Conservation (phyloP, 2,329 filamentous ascomycete species). For the Arthrocladium fulminans region DNA sequence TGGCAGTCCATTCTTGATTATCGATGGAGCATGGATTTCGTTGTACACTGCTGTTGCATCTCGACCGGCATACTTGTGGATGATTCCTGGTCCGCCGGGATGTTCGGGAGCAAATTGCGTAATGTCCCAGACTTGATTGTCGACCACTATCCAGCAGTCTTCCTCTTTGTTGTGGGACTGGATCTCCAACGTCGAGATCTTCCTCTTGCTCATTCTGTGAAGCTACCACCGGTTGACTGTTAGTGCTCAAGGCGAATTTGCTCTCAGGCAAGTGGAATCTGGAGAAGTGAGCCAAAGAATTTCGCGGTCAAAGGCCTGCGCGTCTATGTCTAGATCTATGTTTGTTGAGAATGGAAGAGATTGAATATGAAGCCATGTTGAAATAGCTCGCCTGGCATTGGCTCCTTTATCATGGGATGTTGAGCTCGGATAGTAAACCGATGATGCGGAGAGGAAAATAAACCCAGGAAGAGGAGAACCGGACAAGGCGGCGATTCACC, state of each 20-base stretch:
- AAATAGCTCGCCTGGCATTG: slow-evolving; percentile 1
- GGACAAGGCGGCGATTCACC: neutral
- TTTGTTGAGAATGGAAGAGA: neutral
- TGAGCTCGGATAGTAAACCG: slow-evolving; percentile 5
- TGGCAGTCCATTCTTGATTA: slow-evolving; percentile 37
- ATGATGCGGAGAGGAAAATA: slow-evolving; percentile 5
- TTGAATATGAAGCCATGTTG: neutral
- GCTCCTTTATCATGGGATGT: neutral
- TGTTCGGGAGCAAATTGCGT: slow-evolving; percentile 57
- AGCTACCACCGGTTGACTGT: too few species aligned
- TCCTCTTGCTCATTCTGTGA: slow-evolving; percentile 8
- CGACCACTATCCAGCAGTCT: slow-evolving; percentile 60
- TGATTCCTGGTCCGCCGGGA: slow-evolving; percentile 46
- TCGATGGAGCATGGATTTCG: slow-evolving; percentile 43
- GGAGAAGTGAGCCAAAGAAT: too few species aligned
- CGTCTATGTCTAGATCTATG: neutral
- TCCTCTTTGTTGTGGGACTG: slow-evolving; percentile 40
- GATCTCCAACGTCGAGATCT: slow-evolving; percentile 26
- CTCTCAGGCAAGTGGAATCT: too few species aligned
- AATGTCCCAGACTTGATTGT: slow-evolving; percentile 59
- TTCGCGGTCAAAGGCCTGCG: neutral
- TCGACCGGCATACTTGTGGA: slow-evolving; percentile 40
- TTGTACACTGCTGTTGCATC: slow-evolving; percentile 48
- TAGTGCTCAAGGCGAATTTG: too few species aligned
- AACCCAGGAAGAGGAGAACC: neutral